Evolutionary conservation across 179 eudicot genomes (phyloP).

Genomic region (Silene noctiflora): DNA sequence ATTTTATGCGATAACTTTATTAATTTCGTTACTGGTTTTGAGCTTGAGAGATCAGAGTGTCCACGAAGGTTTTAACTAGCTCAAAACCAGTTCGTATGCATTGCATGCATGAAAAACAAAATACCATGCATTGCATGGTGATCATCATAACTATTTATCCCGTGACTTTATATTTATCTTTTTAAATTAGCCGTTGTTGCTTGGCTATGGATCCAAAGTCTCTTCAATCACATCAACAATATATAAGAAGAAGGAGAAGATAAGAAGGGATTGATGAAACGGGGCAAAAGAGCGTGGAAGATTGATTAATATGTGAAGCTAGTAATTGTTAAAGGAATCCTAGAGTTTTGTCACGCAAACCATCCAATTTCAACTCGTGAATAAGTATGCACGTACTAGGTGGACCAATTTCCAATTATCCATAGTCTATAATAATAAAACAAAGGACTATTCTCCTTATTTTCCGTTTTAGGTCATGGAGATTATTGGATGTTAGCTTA

Average conservation of each 20-base stretch:
- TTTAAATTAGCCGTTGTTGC: no score
- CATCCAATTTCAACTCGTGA: neutral
- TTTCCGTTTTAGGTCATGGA: neutral
- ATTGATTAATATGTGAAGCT: neutral
- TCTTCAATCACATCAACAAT: neutral
- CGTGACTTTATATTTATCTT: no score
- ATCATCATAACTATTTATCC: no score
- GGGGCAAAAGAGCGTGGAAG: constrained; percentile 22
- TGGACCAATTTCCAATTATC: constrained; percentile 1
- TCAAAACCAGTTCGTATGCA: no score
- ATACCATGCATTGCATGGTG: no score
- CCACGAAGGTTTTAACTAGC: no score
- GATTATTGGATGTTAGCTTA: neutral
- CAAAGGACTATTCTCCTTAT: neutral
- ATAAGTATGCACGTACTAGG: neutral
- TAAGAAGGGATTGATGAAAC: constrained; percentile 4
- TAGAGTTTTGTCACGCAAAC: constrained; percentile 21
- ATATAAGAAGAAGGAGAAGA: neutral
- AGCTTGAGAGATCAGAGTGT: no score
- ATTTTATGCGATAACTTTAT: no score
- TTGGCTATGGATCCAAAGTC: constrained; percentile 1
- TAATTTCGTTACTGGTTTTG: no score
- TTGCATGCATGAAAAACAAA: no score
- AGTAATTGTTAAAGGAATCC: neutral
- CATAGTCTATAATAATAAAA: neutral